Conservation (phyloP, 345 rosid genomes). For the Salix dunnii region DNA sequence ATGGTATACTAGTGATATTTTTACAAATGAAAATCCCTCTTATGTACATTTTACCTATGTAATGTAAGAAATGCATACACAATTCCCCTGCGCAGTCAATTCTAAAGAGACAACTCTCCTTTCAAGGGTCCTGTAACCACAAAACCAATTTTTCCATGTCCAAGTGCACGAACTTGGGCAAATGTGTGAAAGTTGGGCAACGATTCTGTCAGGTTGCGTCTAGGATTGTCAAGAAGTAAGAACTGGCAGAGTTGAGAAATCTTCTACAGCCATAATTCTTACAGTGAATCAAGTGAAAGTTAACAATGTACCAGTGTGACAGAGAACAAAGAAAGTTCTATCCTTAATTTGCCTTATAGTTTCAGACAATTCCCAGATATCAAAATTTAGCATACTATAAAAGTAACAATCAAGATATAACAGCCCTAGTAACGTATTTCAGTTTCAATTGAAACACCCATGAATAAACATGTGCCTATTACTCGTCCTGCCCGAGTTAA, state of each 20-base stretch:
- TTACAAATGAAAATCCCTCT: not conserved
- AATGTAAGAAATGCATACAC: not conserved
- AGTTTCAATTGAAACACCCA: not conserved
- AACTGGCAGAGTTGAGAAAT: not conserved
- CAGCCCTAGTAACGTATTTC: not conserved
- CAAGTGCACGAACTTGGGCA: too few relatives aligned
- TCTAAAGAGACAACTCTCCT: too few relatives aligned
- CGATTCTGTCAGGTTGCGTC: too few relatives aligned
- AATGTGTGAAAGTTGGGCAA: too few relatives aligned
- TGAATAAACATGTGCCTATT: not conserved
- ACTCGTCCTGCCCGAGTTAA: not conserved
- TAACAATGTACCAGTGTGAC: not conserved
- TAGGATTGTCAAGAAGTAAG: too few relatives aligned
- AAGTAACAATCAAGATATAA: not conserved
- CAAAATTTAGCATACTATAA: not conserved
- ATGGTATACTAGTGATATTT: not conserved
- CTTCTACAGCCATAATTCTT: not conserved
- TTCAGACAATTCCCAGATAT: not conserved
- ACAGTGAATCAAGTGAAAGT: not conserved
- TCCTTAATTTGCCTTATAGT: not conserved
- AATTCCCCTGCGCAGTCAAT: not conserved
- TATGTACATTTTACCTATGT: not conserved
- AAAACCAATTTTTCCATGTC: too few relatives aligned
- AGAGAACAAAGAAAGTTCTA: not conserved
- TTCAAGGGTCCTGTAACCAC: too few relatives aligned